Evolutionary conservation across 805 yeast species (phyloP).

Genomic region (Saccharomyces kudriavzevii): DNA sequence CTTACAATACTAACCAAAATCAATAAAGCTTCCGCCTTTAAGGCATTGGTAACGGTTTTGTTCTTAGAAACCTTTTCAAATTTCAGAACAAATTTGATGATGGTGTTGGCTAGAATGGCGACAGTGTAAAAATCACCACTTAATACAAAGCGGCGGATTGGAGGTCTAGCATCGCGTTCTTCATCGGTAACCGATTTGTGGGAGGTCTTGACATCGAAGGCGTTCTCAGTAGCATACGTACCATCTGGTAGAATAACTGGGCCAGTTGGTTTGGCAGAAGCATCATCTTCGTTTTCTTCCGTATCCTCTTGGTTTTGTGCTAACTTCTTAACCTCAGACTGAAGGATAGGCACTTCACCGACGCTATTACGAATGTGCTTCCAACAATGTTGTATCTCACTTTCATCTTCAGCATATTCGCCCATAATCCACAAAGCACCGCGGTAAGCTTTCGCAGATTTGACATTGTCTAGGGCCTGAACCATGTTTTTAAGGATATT

Average conservation of each 20-base stretch:
- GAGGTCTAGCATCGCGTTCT: conserved; percentile 47
- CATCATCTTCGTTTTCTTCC: conserved; percentile 18
- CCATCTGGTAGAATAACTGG: conserved; percentile 97
- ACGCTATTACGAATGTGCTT: conserved; percentile 69
- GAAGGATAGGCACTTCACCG: conserved; percentile 86
- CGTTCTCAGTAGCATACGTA: conserved; percentile 91
- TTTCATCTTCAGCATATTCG: conserved; percentile 70
- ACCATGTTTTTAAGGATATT: conserved; percentile 58
- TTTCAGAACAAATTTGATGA: conserved; percentile 80
- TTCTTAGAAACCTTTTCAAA: conserved; percentile 50
- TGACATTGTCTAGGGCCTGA: conserved; percentile 52
- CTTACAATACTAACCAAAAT: conserved; percentile 87
- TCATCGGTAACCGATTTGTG: conserved; percentile 63
- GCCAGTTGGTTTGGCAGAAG: conserved; percentile 36
- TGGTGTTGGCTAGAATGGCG: conserved; percentile 77
- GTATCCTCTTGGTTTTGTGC: conserved; percentile 32
- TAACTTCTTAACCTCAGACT: conserved; percentile 51
- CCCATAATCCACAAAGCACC: conserved; percentile 96
- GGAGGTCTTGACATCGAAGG: conserved; percentile 79
- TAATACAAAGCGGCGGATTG: conserved; percentile 72
- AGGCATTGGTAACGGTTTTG: conserved; percentile 60
- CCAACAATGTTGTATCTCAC: conserved; percentile 78
- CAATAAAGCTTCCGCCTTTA: conserved; percentile 90
- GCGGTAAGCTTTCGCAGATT: conserved; percentile 84
- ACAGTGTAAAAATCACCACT: conserved; percentile 88